Percentiles rank a stretch among this genome's conserved stretches.
Evolutionary conservation across 345 rosid genomes (phyloP).

Genomic region (Bretschneidera sinensis): DNA sequence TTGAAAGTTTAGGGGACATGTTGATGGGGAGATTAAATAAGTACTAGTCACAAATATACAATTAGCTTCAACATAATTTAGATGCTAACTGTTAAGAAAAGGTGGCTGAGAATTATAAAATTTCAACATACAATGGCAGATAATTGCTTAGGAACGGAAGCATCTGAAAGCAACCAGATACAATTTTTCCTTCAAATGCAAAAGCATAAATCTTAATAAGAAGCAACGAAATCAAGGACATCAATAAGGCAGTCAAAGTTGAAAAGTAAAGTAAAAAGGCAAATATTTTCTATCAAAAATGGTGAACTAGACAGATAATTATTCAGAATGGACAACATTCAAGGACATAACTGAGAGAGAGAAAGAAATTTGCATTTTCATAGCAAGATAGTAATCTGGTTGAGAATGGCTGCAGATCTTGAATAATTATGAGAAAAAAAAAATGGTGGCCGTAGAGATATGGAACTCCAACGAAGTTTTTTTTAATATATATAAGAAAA

Average conservation of each 20-base stretch:
- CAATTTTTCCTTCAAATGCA: not conserved
- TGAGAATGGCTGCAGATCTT: not conserved
- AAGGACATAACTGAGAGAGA: not conserved
- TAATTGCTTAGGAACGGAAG: not conserved
- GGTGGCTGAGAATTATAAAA: not conserved
- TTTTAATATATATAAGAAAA: too few relatives aligned
- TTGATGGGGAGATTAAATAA: constrained; percentile 6
- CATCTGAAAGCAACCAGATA: not conserved
- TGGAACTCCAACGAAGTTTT: too few relatives aligned
- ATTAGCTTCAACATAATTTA: constrained; percentile 5
- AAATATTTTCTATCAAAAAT: too few relatives aligned
- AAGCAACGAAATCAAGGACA: too few relatives aligned
- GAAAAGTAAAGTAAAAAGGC: too few relatives aligned
- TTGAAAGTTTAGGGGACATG: constrained; percentile 13
- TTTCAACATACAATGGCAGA: not conserved
- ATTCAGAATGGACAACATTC: not conserved
- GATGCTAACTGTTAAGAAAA: not conserved
- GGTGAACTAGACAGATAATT: not conserved
- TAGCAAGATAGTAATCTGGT: not conserved
- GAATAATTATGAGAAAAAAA: too few relatives aligned
- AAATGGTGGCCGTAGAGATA: too few relatives aligned
- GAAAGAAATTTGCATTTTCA: not conserved
- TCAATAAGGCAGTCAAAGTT: too few relatives aligned
- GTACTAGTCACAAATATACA: too few relatives aligned
- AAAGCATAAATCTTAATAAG: not conserved